Evolutionary conservation across 176 grass and related monocot genomes (phyloP).

Genomic region (Avena atlantica): DNA sequence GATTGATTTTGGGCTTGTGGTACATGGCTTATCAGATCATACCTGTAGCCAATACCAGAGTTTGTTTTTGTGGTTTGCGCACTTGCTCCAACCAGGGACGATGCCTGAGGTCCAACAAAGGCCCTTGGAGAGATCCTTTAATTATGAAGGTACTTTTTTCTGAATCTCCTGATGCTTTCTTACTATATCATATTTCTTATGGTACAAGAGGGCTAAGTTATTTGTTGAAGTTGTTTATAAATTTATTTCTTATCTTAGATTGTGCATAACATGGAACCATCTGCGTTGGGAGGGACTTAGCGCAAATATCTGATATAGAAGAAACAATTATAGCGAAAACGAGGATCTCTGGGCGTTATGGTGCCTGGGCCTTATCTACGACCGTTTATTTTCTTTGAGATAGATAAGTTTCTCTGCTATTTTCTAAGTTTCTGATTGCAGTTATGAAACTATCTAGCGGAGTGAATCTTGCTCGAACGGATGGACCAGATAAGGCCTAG

Average conservation of each 20-base stretch:
- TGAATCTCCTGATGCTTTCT: conserved; percentile 9
- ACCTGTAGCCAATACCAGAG: conserved; percentile 74
- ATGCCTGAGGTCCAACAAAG: conserved; percentile 87
- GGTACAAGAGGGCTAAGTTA: conserved; percentile 2
- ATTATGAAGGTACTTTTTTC: conserved; percentile 68
- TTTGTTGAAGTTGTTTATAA: conserved; percentile 20
- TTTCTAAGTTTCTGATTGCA: too few species aligned
- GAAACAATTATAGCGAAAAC: conserved; percentile 36
- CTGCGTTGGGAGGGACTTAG: conserved; percentile 52
- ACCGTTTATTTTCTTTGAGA: too few species aligned
- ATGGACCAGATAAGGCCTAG: too few species aligned
- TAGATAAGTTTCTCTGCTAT: too few species aligned
- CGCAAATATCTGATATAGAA: conserved; percentile 70
- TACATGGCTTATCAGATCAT: conserved; percentile 39
- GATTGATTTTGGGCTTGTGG: conserved; percentile 9
- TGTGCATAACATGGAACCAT: conserved; percentile 71
- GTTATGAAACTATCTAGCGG: too few species aligned
- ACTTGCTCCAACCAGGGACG: conserved; percentile 69
- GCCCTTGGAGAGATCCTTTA: conserved; percentile 84
- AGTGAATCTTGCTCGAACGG: too few species aligned
- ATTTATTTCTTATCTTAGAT: conserved; percentile 55
- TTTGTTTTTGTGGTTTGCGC: conserved; percentile 68
- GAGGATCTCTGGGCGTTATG: too few species aligned
- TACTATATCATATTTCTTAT: conserved; percentile 25
- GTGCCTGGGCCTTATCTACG: too few species aligned